These are phyloP conservation scores for Aspergillus sergii DNA, from an alignment of 2,329 filamentous ascomycete genomes.

Conservation along the genomic window DNA sequence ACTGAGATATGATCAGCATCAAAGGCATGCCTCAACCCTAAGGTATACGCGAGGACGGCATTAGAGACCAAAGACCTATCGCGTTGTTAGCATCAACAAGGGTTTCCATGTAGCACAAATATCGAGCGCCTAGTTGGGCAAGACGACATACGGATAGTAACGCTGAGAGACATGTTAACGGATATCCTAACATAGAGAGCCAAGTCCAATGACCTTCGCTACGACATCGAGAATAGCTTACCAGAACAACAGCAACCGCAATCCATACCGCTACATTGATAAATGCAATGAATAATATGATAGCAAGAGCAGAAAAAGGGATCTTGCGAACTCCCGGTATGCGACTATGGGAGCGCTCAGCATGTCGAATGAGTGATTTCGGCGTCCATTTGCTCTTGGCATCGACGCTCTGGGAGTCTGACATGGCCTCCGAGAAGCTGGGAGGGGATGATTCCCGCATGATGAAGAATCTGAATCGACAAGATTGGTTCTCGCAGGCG, in stretches of 20 bases:
- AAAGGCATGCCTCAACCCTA: constrained; percentile 90
- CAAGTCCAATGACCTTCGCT: neutral
- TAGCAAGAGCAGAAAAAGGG: constrained; percentile 59
- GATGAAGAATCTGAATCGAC: neutral
- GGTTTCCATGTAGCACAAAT: neutral
- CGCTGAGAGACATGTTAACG: constrained; percentile 28
- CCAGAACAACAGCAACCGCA: constrained; percentile 59
- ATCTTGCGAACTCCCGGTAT: constrained; percentile 59
- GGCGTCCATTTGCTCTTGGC: constrained; percentile 32
- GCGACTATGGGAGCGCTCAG: constrained; percentile 51
- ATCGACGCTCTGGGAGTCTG: constrained; percentile 1
- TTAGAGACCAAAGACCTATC: constrained; percentile 69
- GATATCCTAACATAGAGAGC: neutral
- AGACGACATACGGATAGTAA: constrained; percentile 38
- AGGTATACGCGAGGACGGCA: constrained; percentile 81
- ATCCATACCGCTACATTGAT: constrained; percentile 63
- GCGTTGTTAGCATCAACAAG: neutral
- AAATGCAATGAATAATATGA: constrained; percentile 56
- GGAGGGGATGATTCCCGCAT: constrained; percentile 16
- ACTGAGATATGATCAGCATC: constrained; percentile 89
- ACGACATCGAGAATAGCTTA: constrained; percentile 32
- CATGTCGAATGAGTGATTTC: constrained; percentile 38
- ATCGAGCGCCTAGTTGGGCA: neutral
- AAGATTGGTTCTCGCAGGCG: neutral
- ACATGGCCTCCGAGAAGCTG: neutral